Base-by-base conservation (phyloP, 106 monocot species). In the Chionographis japonica region DNA sequence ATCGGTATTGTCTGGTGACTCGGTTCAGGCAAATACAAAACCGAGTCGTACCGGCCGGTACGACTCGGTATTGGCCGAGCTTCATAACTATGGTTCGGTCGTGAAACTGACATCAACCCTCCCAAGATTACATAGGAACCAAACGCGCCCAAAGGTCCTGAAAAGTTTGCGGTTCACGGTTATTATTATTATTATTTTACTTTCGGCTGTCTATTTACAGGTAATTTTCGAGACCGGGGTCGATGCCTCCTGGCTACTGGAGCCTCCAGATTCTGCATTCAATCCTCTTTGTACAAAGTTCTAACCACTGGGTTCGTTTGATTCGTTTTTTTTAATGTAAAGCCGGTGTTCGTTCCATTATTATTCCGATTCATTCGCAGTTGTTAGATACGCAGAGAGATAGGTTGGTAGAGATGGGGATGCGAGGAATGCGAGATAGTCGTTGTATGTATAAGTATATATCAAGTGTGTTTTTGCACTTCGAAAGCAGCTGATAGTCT, bases 251-350 rank as follows among this genome's bases (percentile, higher is more conserved):
- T 17, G 43, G 8, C 12, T 50, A 9, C 12, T 7, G 40, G 18
- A 14, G 14, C 15, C 20, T 46, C 3, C 50, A n/a, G 37, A 58
- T 52, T 58, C 19, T 59, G 66, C 52, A 63, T 61, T 46, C 52
- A 39, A 38, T 7, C 27, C 0, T 38, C 39, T 37, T 18, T 74
- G 58, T 74, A 74, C 59, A 74, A 49, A 60, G 37, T 27, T 27
- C 74, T 67, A 67, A 66, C 58, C 71, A 4, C 39, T 14, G 4
- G 43, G 50, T 67, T 67, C 49, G 39, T 74, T 67, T 39, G 41
- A 74, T 74, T 74, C 67, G 27, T 27, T 27, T 27, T 27, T 27
- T 55, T 74, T 74, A 37, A 1, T 72, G 63, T 63, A 72, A 17
- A 72, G 18, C 14, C 61, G 19, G 4, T 60, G 4, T 61, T 12